Evolutionary conservation across 495 filamentous ascomycete species (phyloP), one percentile per base, ranked within the genome.

Genomic region (Aspergillus cavernicola): DNA sequence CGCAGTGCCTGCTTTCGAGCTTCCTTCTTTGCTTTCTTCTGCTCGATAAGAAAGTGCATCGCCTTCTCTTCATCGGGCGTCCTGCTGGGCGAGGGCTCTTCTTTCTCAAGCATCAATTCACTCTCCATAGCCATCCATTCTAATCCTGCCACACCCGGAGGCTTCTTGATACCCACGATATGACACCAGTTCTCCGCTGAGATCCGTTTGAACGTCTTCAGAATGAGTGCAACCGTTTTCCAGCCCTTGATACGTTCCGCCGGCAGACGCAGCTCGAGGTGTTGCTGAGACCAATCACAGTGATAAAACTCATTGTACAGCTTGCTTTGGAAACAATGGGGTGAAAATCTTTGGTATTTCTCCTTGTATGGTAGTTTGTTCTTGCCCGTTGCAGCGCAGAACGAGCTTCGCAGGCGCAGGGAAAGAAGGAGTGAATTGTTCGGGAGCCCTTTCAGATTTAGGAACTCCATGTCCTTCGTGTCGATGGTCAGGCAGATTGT

Each of bases 181-280:
- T 51, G 41, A 23, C 59, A 57, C 64, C 62, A 69, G 12, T 58
- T 60, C 18, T 51, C 54, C 2, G 56, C 5, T 0, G 60, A 50
- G 36, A 69, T 60, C 18, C 58, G 35, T 2, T 63, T 50, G 28
- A 65, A 72, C 0, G 68, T 65, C 51, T 63, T 63, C 20, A 68
- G 46, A 28, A 69, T 62, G 31, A 69, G 28, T 0, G 65, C 66
- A n/a, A 62, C 59, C 2, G 68, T 68, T 41, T 58, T 63, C 68
- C 65, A 68, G 6, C 54, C 55, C 12, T 36, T 38, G 39, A 62
- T 53, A n/a, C 60, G 50, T 13, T 53, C 39, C 22, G 40, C 53
- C 3, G 66, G 66, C 4, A 69, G 23, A 24, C 42, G 46, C 11
- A 72, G 16, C 47, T 62, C 63, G 5, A 72, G 26, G 6, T 36